phyloP scores from a whole-genome alignment of 2,329 filamentous ascomycete genomes.

The Rasamsonia emersonii region DNA sequence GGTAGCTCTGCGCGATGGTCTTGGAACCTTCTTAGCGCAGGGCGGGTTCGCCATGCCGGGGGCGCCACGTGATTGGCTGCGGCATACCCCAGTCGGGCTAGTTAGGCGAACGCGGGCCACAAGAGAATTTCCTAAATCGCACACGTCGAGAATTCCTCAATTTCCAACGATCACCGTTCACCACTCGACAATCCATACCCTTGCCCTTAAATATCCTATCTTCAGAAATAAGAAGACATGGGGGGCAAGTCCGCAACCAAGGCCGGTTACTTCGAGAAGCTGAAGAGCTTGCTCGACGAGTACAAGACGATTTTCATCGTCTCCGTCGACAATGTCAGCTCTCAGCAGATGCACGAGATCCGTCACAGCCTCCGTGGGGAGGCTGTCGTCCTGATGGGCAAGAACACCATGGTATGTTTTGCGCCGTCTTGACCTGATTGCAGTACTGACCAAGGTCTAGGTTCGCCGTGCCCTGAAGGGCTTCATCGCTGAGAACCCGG shows the following conservation, averaged over 20 bases:
- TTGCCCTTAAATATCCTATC: constrained; percentile 98
- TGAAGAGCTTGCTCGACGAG: constrained; percentile 91
- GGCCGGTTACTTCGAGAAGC: constrained; percentile 98
- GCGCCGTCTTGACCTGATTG: too few species aligned
- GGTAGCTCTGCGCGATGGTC: background rate
- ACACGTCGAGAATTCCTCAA: constrained; percentile 12
- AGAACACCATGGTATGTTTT: constrained; percentile 90
- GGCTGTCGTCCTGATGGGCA: constrained; percentile 97
- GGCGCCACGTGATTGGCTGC: constrained; percentile 8
- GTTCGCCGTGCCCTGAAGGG: constrained; percentile 96
- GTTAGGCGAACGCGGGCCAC: constrained; percentile 34
- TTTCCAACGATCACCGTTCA: constrained; percentile 19
- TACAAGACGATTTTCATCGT: constrained; percentile 99
- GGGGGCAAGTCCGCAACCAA: constrained; percentile 95
- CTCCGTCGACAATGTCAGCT: constrained; percentile 97
- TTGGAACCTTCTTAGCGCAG: too few species aligned
- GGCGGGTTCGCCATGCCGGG: too few species aligned
- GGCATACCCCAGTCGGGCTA: constrained; percentile 11
- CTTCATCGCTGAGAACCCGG: constrained; percentile 80
- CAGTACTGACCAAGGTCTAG: constrained; percentile 36
- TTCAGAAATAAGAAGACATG: constrained; percentile 95
- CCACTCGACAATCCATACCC: constrained; percentile 38
- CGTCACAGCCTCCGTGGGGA: constrained; percentile 80
- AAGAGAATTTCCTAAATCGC: constrained; percentile 18
- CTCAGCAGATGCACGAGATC: constrained; percentile 99